Evolutionary conservation across 148 eudicot genomes (phyloP).

Genomic region (Amaranthus cruentus): DNA sequence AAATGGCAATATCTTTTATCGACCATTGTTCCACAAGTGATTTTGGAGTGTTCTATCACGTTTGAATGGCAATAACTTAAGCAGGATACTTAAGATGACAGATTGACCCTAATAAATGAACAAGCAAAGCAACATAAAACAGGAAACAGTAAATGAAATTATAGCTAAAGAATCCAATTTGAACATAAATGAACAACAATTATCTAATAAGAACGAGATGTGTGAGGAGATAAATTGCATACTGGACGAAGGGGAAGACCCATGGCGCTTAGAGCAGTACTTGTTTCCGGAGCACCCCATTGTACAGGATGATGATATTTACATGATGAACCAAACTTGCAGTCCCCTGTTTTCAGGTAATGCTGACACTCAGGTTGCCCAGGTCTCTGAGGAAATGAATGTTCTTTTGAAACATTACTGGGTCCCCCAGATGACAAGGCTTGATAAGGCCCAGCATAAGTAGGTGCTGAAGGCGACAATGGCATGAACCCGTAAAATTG

Average conservation of each 20-base stretch:
- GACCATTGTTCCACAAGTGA: neutral
- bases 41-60: neutral
- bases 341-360: constrained; percentile 85
- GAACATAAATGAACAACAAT: neutral
- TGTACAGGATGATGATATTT: constrained; percentile 87
- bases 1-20: neutral
- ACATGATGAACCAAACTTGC: constrained; percentile 89
- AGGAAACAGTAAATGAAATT: neutral
- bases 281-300: constrained; percentile 43
- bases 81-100: neutral
- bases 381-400: constrained; percentile 78
- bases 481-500: constrained; percentile 42
- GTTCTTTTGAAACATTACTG: constrained; percentile 52
- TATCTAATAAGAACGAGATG: neutral
- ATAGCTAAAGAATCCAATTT: constrained; percentile 6
- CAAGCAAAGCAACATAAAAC: neutral
- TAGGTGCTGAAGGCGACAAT: constrained; percentile 65
- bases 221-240: constrained; percentile 23
- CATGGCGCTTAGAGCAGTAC: constrained; percentile 62
- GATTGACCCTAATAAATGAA: neutral
- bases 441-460: constrained; percentile 48
- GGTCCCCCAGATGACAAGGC: constrained; percentile 58
- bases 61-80: neutral
- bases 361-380: constrained; percentile 91
- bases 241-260: constrained; percentile 94